These are phyloP conservation scores for Nadsonia starkeyi-henricii DNA, from an alignment of 1,139 yeast genomes.

Conservation along the genomic window DNA sequence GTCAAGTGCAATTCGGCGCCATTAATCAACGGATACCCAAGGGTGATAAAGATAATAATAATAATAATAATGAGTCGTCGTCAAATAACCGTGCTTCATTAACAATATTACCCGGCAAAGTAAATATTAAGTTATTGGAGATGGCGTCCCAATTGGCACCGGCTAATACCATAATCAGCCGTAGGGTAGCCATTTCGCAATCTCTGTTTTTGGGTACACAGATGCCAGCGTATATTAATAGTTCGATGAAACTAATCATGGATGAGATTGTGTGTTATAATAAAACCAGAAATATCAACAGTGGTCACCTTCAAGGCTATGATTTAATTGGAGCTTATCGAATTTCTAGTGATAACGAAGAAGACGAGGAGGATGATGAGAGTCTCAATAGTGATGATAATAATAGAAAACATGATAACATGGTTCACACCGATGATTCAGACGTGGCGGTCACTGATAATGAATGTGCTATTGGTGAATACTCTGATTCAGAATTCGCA, in stretches of 20 bases:
- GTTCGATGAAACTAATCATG: constrained; percentile 14
- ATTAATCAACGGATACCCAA: constrained; percentile 6
- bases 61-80: too few species aligned
- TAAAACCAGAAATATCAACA: not conserved
- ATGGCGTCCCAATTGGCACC: constrained; percentile 19
- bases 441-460: not conserved
- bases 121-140: constrained; percentile 10
- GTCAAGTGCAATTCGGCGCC: constrained; percentile 15
- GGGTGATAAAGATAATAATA: constrained; percentile 10
- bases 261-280: constrained; percentile 10
- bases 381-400: constrained; percentile 5
- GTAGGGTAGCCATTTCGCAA: constrained; percentile 20
- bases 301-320: not conserved
- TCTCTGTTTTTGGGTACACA: constrained; percentile 19
- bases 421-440: not conserved
- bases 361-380: constrained; percentile 6
- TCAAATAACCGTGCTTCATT: not conserved
- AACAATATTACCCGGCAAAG: too few species aligned
- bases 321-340: not conserved
- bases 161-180: constrained; percentile 16
- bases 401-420: not conserved
- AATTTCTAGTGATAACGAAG: not conserved
- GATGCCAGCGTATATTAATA: constrained; percentile 13
- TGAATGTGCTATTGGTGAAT: constrained; percentile 2
- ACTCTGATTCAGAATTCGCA: constrained; percentile 7